Evolutionary conservation across 495 filamentous ascomycete species (phyloP).

Genomic region (Staphylotrichum tortipilum): DNA sequence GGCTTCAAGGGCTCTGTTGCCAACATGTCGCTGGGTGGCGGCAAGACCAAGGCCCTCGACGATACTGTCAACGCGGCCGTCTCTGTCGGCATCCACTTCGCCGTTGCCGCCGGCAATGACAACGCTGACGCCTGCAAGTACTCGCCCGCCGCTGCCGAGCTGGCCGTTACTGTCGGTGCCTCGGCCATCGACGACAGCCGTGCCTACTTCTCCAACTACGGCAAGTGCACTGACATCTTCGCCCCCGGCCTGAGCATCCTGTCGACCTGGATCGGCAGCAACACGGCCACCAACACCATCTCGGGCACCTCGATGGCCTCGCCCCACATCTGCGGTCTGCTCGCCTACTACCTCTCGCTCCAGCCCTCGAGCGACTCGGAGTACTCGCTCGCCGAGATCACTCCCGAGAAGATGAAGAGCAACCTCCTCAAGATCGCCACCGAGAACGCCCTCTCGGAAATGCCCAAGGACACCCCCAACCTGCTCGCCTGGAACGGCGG

Average conservation of each 20-base stretch:
- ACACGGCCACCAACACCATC: slow-evolving; percentile 92
- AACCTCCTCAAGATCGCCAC: slow-evolving; percentile 80
- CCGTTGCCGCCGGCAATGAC: slow-evolving; percentile 96
- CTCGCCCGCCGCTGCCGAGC: slow-evolving; percentile 89
- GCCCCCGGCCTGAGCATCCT: slow-evolving; percentile 93
- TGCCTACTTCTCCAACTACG: slow-evolving; percentile 99
- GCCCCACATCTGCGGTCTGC: slow-evolving; percentile 89
- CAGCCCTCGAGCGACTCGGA: slow-evolving; percentile 82
- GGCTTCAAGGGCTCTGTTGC: slow-evolving; percentile 97
- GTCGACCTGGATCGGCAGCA: slow-evolving; percentile 96
- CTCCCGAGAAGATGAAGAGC: slow-evolving; percentile 88
- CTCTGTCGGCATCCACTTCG: slow-evolving; percentile 84
- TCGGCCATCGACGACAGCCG: slow-evolving; percentile 89
- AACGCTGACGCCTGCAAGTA: slow-evolving; percentile 99
- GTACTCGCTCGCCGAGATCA: slow-evolving; percentile 80
- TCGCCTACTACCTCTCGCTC: slow-evolving; percentile 96
- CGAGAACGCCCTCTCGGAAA: slow-evolving; percentile 65
- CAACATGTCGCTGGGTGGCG: slow-evolving; percentile 98
- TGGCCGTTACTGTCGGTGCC: slow-evolving; percentile 93
- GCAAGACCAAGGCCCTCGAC: slow-evolving; percentile 85
- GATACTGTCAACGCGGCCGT: slow-evolving; percentile 91
- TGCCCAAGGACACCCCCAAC: slow-evolving; percentile 74
- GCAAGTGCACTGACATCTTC: slow-evolving; percentile 99
- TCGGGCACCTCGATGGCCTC: slow-evolving; percentile 99
- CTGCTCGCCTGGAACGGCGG: slow-evolving; percentile 98